Evolutionary conservation across 176 grass and related monocot genomes (phyloP).

Genomic region (Lolium rigidum): DNA sequence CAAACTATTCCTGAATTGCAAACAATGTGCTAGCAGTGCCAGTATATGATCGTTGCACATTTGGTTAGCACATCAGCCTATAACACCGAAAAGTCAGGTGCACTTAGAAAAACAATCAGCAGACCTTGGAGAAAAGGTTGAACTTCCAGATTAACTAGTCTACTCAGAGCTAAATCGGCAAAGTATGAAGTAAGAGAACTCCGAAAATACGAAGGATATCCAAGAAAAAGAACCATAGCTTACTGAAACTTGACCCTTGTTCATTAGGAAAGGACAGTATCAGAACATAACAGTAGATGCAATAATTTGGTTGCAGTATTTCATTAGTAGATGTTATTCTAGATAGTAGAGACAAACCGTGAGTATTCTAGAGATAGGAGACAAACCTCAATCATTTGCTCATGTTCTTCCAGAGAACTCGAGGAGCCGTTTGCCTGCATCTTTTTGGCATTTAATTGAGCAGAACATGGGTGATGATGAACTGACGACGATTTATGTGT

Average conservation of each 20-base stretch:
- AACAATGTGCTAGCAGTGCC: not conserved
- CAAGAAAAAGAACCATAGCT: not conserved
- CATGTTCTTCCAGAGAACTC: slow-evolving; percentile 40
- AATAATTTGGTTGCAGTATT: slow-evolving; percentile 24
- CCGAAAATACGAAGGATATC: too few relatives aligned
- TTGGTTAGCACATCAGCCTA: not conserved
- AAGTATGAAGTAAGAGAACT: not conserved
- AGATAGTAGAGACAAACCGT: not conserved
- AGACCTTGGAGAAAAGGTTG: not conserved
- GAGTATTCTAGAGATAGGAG: slow-evolving; percentile 31
- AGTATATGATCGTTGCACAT: not conserved
- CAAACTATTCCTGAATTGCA: not conserved
- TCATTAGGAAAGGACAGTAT: not conserved
- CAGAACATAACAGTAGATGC: not conserved
- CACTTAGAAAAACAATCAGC: not conserved
- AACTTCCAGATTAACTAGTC: not conserved
- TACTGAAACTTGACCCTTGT: not conserved
- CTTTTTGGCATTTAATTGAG: slow-evolving; percentile 21
- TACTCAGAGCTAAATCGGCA: not conserved
- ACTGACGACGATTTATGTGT: slow-evolving; percentile 13
- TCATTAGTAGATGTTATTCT: not conserved
- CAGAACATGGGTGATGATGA: slow-evolving; percentile 57
- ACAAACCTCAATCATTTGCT: slow-evolving; percentile 30
- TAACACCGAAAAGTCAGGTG: not conserved
- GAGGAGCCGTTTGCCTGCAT: slow-evolving; percentile 27